Evolutionary conservation across 2,329 filamentous ascomycete species (phyloP), one percentile per base, ranked within the genome.

Genomic region (Penicillium glabrum): DNA sequence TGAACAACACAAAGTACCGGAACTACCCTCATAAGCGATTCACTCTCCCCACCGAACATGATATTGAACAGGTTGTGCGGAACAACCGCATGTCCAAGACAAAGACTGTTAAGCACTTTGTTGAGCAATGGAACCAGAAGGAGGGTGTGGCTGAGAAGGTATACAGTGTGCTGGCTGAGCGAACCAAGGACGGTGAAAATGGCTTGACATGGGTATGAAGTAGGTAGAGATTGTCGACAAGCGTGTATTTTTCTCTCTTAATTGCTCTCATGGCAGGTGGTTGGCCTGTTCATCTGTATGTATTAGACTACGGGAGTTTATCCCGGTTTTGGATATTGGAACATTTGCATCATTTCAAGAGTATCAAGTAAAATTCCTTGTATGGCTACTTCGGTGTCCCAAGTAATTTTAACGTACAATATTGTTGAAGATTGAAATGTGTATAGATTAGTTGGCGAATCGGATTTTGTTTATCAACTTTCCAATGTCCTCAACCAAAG

Each of bases 1-100:
- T 93, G 57, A 86, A 80, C 52, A 74, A 78, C 13, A 62, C 58
- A 6, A 83, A 89, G 64, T 98, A 88, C 76, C 72, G 69, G 5
- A 78, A 88, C 57, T 97, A 97, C 74, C 93, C 93, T 1, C 85
- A 90, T 72, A 74, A 76, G 27, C 66, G 67, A 31, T 86, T 92
- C 29, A 89, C 88, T 5, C 79, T 97, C 58, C 95, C 93, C 5
- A 82, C 80, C 2, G 93, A 98, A 76, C 61, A 66, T 5, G 69
- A 72, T 46, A 83, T 87, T 51, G 66, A 81, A 67, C 59, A 69
- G 16, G 74, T 75, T 47, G 77, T 80, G 49, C 73, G 66, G 43
- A 69, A 62, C 33, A 72, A 76, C 11, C 78, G 61, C 11, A 78
- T 79, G 37, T 76, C 39, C 39, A n/a, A 19, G 14, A 14, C 8